Evolutionary conservation across 2,329 filamentous ascomycete species (phyloP).

Genomic region (Ceratocystis destructans): DNA sequence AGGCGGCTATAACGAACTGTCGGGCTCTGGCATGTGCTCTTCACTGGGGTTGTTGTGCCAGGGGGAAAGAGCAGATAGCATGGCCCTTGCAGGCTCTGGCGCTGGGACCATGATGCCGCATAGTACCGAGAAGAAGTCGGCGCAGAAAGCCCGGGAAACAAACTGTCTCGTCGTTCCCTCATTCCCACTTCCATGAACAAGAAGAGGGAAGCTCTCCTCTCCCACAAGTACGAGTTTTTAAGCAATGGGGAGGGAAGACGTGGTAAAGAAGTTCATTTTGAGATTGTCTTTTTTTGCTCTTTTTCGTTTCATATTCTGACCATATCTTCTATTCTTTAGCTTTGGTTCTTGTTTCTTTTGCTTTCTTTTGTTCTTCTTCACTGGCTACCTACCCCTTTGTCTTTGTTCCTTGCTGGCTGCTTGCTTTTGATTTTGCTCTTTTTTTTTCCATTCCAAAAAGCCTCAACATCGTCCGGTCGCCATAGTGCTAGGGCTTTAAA

Average conservation of each 20-base stretch:
- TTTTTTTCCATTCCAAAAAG: background rate
- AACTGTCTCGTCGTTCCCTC: background rate
- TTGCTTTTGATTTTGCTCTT: background rate
- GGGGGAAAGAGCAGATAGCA: background rate
- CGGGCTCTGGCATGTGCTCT: background rate
- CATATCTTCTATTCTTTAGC: constrained; percentile 1
- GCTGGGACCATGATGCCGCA: background rate
- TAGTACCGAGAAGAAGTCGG: background rate
- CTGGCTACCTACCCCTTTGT: background rate
- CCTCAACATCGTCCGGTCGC: constrained; percentile 11
- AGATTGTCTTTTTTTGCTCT: constrained; percentile 8
- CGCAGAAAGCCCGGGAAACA: background rate
- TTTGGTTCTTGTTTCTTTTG: constrained; percentile 4
- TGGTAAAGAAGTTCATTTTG: background rate
- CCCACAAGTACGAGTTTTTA: background rate
- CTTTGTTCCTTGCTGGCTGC: constrained; percentile 7
- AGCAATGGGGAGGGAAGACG: background rate
- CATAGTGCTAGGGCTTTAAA: constrained; percentile 21
- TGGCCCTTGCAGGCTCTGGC: background rate
- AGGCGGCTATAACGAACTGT: background rate
- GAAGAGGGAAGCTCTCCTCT: background rate
- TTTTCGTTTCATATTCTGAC: constrained; percentile 4
- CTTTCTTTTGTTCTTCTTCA: constrained; percentile 7
- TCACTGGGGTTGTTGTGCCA: background rate
- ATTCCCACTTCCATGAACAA: background rate